Conservation (phyloP, 1,284 basidiomycete species). For the Mycena sp. region DNA sequence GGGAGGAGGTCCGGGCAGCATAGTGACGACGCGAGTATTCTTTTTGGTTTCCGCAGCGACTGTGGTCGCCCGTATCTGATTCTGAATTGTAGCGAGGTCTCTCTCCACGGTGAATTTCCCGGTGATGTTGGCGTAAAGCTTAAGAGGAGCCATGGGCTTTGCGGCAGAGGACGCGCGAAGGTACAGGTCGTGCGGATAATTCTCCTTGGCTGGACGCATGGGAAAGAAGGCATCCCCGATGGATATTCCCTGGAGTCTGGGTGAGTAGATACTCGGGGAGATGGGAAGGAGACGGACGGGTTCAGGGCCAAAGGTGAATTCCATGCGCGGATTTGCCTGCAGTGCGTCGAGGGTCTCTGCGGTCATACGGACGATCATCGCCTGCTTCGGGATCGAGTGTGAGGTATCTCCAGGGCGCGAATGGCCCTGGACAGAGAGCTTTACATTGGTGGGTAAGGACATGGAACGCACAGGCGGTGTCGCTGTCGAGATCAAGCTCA, state of each 20-base stretch:
- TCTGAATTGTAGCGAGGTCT: slow-evolving; percentile 64
- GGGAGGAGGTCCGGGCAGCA: slow-evolving; percentile 57
- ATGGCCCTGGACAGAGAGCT: slow-evolving; percentile 67
- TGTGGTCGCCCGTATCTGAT: slow-evolving; percentile 67
- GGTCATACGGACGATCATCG: slow-evolving; percentile 79
- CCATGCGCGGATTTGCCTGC: slow-evolving; percentile 59
- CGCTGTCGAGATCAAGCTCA: background rate
- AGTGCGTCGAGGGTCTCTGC: slow-evolving; percentile 75
- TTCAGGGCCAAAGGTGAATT: slow-evolving; percentile 68
- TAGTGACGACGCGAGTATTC: slow-evolving; percentile 60
- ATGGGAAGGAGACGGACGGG: slow-evolving; percentile 51
- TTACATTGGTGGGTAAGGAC: slow-evolving; percentile 68
- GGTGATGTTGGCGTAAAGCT: slow-evolving; percentile 75
- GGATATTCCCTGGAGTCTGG: slow-evolving; percentile 63
- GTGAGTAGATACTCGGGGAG: slow-evolving; percentile 16
- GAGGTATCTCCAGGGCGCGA: slow-evolving; percentile 62
- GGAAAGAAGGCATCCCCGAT: slow-evolving; percentile 74
- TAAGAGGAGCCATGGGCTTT: slow-evolving; percentile 71
- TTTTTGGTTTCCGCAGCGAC: slow-evolving; percentile 67
- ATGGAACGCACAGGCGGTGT: slow-evolving; percentile 48
- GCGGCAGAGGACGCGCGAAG: slow-evolving; percentile 66
- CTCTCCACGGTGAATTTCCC: slow-evolving; percentile 75
- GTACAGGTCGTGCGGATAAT: slow-evolving; percentile 74
- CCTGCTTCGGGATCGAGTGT: slow-evolving; percentile 72
- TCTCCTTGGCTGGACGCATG: slow-evolving; percentile 63